phyloP scores from a whole-genome alignment of 192 early-diverging fungal species.

The Entomortierella chlamydospora region DNA sequence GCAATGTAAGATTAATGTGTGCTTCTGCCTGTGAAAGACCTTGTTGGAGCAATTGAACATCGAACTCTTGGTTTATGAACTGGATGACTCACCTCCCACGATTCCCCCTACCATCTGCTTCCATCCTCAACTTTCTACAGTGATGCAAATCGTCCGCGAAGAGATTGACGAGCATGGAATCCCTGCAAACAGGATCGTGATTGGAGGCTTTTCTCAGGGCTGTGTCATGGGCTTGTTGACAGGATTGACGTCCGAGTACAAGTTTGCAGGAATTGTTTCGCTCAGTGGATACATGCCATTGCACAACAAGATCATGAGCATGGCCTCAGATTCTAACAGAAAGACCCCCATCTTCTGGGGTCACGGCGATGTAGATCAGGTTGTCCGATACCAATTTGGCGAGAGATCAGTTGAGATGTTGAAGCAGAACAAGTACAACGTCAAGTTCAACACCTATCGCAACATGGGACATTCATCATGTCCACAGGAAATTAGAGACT shows the following conservation, averaged over 20 bases:
- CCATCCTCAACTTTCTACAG: constrained; percentile 7
- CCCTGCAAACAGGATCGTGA: constrained; percentile 83
- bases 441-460: constrained; percentile 82
- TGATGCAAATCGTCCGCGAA: constrained; percentile 62
- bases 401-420: constrained; percentile 73
- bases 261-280: constrained; percentile 52
- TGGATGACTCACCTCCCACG: not conserved
- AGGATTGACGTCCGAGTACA: constrained; percentile 76
- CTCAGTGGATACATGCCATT: constrained; percentile 88
- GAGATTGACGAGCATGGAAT: constrained; percentile 84
- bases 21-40: not conserved
- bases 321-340: constrained; percentile 72
- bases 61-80: not conserved
- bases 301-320: constrained; percentile 59
- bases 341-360: constrained; percentile 85
- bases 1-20: constrained; percentile 20
- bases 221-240: constrained; percentile 81
- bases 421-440: constrained; percentile 67
- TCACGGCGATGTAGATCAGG: constrained; percentile 84
- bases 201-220: constrained; percentile 98
- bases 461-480: constrained; percentile 82
- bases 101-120: constrained; percentile 9
- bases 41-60: not conserved
- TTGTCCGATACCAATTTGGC: constrained; percentile 80
- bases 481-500: constrained; percentile 77